Conservation (phyloP, 2,329 filamentous ascomycete species). For the Blastomyces parvus region DNA sequence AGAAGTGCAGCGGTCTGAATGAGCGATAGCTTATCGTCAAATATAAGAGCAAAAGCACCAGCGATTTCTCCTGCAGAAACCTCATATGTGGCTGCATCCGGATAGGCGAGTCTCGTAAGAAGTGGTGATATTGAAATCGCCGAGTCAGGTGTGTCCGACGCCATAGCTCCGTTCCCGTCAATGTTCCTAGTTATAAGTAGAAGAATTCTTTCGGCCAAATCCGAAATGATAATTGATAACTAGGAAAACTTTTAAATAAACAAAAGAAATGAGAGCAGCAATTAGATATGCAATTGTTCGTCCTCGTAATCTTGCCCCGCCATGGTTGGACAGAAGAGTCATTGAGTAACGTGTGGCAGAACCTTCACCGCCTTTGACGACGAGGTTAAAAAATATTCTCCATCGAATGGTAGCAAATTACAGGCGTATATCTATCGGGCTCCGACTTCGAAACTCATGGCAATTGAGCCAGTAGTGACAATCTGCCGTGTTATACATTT, state of each 20-base stretch:
- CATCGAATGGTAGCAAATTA: not conserved
- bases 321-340: not conserved
- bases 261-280: not conserved
- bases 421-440: not conserved
- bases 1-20: constrained; percentile 80
- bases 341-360: constrained; percentile 6
- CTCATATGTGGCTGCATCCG: constrained; percentile 34
- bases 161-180: constrained; percentile 16
- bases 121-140: constrained; percentile 40
- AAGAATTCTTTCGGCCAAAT: not conserved
- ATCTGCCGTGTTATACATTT: not conserved
- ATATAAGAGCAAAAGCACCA: constrained; percentile 80
- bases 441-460: constrained; percentile 1
- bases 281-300: not conserved
- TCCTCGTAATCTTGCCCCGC: not conserved
- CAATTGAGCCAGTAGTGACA: not conserved
- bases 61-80: constrained; percentile 76
- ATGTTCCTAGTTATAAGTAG: not conserved
- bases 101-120: constrained; percentile 39
- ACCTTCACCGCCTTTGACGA: constrained; percentile 4
- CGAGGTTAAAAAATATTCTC: constrained; percentile 1
- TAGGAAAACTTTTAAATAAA: not conserved
- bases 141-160: constrained; percentile 25
- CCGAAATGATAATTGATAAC: no score
- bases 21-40: constrained; percentile 79